Base-by-base conservation (phyloP, 192 early-diverging fungal genomes). In the Coemansia sp. region DNA sequence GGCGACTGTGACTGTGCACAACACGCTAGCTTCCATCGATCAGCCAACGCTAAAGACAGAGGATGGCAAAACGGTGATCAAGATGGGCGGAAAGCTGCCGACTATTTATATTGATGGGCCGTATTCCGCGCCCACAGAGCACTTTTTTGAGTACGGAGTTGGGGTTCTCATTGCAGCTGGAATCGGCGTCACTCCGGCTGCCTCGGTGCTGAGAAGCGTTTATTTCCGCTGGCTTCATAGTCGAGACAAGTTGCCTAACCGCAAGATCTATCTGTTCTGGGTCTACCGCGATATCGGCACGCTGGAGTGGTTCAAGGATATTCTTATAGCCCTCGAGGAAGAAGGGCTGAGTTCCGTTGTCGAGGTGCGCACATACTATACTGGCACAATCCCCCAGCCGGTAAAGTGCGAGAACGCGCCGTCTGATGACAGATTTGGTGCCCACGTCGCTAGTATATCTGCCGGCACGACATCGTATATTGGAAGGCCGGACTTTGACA, bases 231-330 rank as follows among this genome's bases (percentile, higher is more conserved):
- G 84, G 73, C 85, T 83, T 46, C 84, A 88, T 60, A 71, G 76
- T 18, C 87, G 79, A 34, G 88, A 88, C 24, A 67, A 71, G 49
- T 75, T 81, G 38, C 77, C 78, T 9, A 69, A 87, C 30, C 81
- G 78, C 24, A 94, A 92, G 66, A 88, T 90, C 12, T 92, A 91
- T 66, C 87, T 94, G 64, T 87, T 93, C 69, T 94, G 93, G 93
- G 76, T 90, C 18, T 88, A 85, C 66, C 88, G 93, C 38, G 93
- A 94, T 69, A 87, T 77, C 8, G 67, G 78, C 61, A 79, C 91
- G 4, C 89, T 94, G 48, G 86, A 91, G 63, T 94, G 92, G 91
- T 94, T 94, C 87, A 89, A 91, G 83, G 89, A 90, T 46, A 66
- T 92, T 52, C 72, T 94, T 45, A 53, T 85, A 20, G 86, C 90